Evolutionary conservation across 352 stramenopile genomes (phyloP).

Genomic region (Saprolegnia diclina): DNA sequence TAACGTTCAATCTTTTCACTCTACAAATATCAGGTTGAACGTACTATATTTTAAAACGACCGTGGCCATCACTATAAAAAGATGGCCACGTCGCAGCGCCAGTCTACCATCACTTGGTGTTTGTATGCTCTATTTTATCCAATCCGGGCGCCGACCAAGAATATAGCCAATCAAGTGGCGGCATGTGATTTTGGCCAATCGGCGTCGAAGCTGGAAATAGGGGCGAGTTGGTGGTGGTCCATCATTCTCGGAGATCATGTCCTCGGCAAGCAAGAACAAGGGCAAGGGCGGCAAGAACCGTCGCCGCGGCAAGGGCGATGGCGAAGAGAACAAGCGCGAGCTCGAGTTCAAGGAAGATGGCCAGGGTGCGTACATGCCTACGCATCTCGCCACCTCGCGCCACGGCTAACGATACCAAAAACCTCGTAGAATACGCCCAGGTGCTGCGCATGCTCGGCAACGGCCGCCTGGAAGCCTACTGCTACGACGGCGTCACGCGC

Average conservation of each 20-base stretch:
- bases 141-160: too few relatives aligned
- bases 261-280: conserved; percentile 68
- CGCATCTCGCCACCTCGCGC: background rate
- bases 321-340: conserved; percentile 98
- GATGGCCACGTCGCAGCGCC: too few relatives aligned
- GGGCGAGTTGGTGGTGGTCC: conserved; percentile 1
- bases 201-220: background rate
- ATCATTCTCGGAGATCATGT: conserved; percentile 14
- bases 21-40: too few relatives aligned
- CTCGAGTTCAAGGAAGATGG: conserved; percentile 99
- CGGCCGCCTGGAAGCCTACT: conserved; percentile 97
- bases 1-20: too few relatives aligned
- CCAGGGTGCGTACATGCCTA: conserved; percentile 69
- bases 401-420: conserved; percentile 1
- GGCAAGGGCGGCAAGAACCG: conserved; percentile 98
- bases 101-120: background rate
- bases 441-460: conserved; percentile 99
- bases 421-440: conserved; percentile 92
- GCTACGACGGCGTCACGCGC: conserved; percentile 97
- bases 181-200: background rate
- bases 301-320: conserved; percentile 97
- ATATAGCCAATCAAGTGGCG: background rate
- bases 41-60: too few relatives aligned
- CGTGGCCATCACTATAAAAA: too few relatives aligned
- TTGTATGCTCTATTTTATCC: background rate